Conservation (phyloP, 768 basidiomycete species). For the Omphalotus guepiniiformis region DNA sequence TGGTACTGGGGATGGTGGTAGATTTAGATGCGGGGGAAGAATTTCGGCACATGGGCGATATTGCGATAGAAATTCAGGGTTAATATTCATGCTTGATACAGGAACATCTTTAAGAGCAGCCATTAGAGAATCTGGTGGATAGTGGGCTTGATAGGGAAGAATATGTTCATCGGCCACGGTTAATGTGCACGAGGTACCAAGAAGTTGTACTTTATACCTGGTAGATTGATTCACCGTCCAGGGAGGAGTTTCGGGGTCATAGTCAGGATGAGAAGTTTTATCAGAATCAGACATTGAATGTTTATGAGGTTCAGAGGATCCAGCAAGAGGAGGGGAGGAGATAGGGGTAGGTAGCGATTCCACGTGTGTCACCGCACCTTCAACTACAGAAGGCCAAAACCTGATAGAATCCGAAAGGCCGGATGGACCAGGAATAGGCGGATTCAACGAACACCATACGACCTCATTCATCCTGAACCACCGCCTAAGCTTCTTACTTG, state of each 20-base stretch:
- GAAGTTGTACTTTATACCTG: slow-evolving; percentile 63
- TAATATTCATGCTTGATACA: slow-evolving; percentile 38
- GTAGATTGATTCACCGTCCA: slow-evolving; percentile 62
- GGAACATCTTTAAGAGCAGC: slow-evolving; percentile 42
- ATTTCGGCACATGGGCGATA: slow-evolving; percentile 59
- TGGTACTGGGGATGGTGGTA: slow-evolving; percentile 14
- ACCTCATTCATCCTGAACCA: slow-evolving; percentile 69
- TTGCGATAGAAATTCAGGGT: slow-evolving; percentile 31
- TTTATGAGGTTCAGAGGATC: slow-evolving; percentile 6
- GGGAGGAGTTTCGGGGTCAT: slow-evolving; percentile 27
- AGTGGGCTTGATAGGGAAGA: slow-evolving; percentile 72
- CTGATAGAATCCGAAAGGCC: slow-evolving; percentile 42
- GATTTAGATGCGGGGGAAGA: not conserved
- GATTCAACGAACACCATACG: slow-evolving; percentile 60
- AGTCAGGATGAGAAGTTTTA: slow-evolving; percentile 8
- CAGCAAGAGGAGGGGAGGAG: not conserved
- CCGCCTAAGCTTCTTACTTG: slow-evolving; percentile 42
- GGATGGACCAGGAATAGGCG: slow-evolving; percentile 41
- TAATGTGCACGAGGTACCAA: slow-evolving; percentile 50
- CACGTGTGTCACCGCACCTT: slow-evolving; percentile 28
- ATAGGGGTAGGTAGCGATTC: slow-evolving; percentile 4
- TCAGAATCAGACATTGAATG: no score
- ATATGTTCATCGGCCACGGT: slow-evolving; percentile 52
- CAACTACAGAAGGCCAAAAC: slow-evolving; percentile 74
- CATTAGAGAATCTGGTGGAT: slow-evolving; percentile 50